Base-by-base conservation (phyloP, 306 rosid species). In the Gynostemma pentaphyllum region DNA sequence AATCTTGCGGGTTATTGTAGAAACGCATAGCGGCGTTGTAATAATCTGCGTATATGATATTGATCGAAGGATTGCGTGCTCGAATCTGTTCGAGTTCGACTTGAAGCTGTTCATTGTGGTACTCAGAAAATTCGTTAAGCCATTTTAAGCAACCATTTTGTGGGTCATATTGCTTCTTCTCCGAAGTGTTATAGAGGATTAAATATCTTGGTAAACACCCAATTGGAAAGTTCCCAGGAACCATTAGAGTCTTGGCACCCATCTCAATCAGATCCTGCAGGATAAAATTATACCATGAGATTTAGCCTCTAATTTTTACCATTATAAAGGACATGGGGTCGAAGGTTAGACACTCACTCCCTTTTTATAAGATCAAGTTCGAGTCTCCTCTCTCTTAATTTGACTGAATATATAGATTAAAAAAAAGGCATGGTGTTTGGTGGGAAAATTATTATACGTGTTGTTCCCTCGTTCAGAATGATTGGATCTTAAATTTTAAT, bases 141-240 rank as follows among this genome's bases (percentile, higher is more conserved):
- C 83, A 75, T 12, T 26, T 73, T 42, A 83, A 62, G 27, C 89
- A 83, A 22, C 82, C 83, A 18, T 27, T 47, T 69, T 19, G 9
- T 8, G 68, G 47, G 13, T 83, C 80, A n/a, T n/a, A n/a, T 55
- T 80, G 74, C n/a, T n/a, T n/a, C n/a, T n/a, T n/a, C 39, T 68
- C 53, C 5, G 12, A 9, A 3, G 78, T 80, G 46, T 59, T 56
- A 45, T 75, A 80, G 0, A 0, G 0, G 26, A 81, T 70, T 72
- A 83, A 71, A 69, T 64, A 80, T 0, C 7, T 0, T 24, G 65
- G 26, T 29, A 0, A 24, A 54, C 89, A 80, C 36, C 83, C 89
- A 1, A 80, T 2, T 61, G 85, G 85, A 0, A 68, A 45, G 69
- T 68, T 78, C 16, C 89, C 89, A 6, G 85, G 85, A 23, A 83